These are phyloP conservation scores for Pichia occidentalis DNA, from an alignment of 805 yeast species.

Conservation along the genomic window DNA sequence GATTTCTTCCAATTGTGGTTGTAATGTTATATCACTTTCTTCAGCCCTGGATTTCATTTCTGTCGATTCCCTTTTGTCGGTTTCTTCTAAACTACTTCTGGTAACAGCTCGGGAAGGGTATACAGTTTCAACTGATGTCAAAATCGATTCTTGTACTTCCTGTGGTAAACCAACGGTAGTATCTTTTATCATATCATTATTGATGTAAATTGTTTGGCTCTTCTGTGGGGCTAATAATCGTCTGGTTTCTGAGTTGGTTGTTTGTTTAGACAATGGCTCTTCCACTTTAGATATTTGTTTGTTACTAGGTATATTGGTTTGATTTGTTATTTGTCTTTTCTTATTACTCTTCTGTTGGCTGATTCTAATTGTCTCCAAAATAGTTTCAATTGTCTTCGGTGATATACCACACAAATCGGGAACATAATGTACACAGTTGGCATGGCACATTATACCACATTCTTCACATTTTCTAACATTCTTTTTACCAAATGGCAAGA, in stretches of 20 bases:
- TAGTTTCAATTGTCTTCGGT: conserved; percentile 92
- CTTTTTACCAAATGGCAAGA: conserved; percentile 90
- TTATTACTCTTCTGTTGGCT: conserved; percentile 7
- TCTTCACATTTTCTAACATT: conserved; percentile 88
- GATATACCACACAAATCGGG: conserved; percentile 99
- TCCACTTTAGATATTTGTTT: neutral
- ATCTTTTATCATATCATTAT: neutral
- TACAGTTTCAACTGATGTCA: neutral
- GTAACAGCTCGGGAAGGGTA: conserved; percentile 26
- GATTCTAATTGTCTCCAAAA: conserved; percentile 59
- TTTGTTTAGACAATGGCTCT: conserved; percentile 1
- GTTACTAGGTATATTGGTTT: too few species aligned
- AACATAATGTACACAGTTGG: conserved; percentile 85
- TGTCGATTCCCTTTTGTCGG: conserved; percentile 4
- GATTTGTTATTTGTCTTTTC: neutral
- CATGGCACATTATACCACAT: conserved; percentile 93
- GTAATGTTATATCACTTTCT: neutral
- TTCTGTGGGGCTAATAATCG: too few species aligned
- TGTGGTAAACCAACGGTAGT: neutral
- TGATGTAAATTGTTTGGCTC: too few species aligned
- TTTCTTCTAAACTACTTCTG: conserved; percentile 6
- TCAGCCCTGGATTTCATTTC: neutral
- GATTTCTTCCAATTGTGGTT: too few species aligned
- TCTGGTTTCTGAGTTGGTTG: too few species aligned
- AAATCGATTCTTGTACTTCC: neutral